Conservation (phyloP, 495 filamentous ascomycete species). For the Annulohypoxylon moriforme region DNA sequence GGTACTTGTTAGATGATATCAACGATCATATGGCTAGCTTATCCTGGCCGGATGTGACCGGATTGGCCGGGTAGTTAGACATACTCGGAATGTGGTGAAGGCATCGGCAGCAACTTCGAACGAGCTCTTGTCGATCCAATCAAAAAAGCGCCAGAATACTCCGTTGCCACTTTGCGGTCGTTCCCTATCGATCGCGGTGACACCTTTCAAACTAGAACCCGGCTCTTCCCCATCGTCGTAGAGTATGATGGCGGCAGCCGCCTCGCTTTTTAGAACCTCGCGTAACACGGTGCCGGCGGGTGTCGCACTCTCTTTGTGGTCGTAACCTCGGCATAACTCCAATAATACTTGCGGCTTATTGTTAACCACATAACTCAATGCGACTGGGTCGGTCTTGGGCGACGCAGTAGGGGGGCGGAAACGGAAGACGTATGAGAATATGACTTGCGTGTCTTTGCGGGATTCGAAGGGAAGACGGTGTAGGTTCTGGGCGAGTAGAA, state of each 20-base stretch:
- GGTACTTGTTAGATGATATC: not conserved
- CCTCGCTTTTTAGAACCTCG: constrained; percentile 92
- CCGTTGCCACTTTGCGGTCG: constrained; percentile 76
- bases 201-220: constrained; percentile 62
- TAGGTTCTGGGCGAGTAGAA: constrained; percentile 80
- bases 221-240: constrained; percentile 83
- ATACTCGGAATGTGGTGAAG: constrained; percentile 94
- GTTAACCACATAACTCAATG: constrained; percentile 85
- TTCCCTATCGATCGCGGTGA: constrained; percentile 74
- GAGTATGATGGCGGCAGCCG: constrained; percentile 86
- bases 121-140: constrained; percentile 92
- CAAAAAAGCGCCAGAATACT: constrained; percentile 97
- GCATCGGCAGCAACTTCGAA: constrained; percentile 98
- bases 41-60: not conserved
- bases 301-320: constrained; percentile 89
- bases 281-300: constrained; percentile 90
- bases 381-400: constrained; percentile 74
- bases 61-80: constrained; percentile 31
- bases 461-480: constrained; percentile 92
- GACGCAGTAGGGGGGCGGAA: constrained; percentile 73
- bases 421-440: constrained; percentile 88
- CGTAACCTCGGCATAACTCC: constrained; percentile 89
- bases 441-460: constrained; percentile 87
- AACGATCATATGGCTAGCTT: not conserved
- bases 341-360: constrained; percentile 87